Conservation (phyloP, 768 basidiomycete genomes). For the Tulasnella calospora region DNA sequence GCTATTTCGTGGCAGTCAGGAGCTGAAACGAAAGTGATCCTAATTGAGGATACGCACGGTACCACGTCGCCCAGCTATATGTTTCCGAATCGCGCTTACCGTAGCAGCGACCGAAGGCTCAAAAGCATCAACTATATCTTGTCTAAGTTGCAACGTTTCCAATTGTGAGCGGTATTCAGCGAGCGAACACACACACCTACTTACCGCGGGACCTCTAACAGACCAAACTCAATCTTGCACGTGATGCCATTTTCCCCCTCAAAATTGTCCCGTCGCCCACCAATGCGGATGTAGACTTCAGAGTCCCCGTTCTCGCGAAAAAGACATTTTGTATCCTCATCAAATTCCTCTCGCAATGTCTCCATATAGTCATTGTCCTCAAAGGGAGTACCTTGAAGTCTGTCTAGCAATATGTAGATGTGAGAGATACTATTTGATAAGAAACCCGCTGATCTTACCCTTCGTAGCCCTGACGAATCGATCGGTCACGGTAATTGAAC, state of each 20-base stretch:
- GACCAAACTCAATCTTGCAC: not conserved
- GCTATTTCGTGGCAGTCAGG: slow-evolving; percentile 40
- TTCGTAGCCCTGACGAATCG: slow-evolving; percentile 33
- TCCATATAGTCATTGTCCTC: not conserved
- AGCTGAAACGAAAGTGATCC: slow-evolving; percentile 46
- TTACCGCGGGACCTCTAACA: not conserved
- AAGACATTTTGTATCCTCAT: not conserved
- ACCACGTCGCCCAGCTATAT: slow-evolving; percentile 39
- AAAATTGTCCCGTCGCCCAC: not conserved
- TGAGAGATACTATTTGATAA: not conserved
- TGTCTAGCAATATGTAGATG: not conserved
- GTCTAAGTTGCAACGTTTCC: not conserved
- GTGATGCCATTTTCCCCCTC: not conserved
- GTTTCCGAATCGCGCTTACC: slow-evolving; percentile 38
- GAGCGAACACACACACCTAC: not conserved
- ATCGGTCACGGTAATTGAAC: slow-evolving; percentile 45
- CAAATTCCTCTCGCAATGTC: not conserved
- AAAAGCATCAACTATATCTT: slow-evolving; percentile 40
- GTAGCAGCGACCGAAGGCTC: slow-evolving; percentile 43
- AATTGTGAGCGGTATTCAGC: no score
- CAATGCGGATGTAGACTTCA: not conserved
- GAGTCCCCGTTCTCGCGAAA: not conserved
- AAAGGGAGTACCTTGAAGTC: not conserved
- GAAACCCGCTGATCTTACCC: not conserved
- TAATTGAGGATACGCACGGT: not conserved